Base-by-base conservation (phyloP, 805 yeast species). In the Danielia reshetovae region DNA sequence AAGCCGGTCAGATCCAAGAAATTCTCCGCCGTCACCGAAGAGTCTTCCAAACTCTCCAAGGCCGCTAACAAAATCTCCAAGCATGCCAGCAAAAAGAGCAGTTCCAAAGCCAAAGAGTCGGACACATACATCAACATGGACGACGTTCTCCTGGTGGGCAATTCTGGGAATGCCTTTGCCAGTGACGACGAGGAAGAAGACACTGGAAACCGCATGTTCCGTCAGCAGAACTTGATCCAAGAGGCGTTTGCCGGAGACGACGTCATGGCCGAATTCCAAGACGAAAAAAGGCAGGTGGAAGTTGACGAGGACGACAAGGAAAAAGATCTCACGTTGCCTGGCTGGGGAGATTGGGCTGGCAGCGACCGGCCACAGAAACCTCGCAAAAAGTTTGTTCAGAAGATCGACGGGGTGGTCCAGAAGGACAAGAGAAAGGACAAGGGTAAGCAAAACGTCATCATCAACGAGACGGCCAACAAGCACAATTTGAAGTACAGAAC, bases 341-440 rank as follows among this genome's bases (percentile, higher is more conserved):
- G 98, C 1, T 93, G 97, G 97, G 97, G 97, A 30, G 85, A 83
- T 28, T 93, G 98, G 98, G 84, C 90, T 8, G 96, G 96, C 24
- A 77, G 74, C 7, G 59, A 49, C 14, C 22, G 17, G 16, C 50
- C 53, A 27, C 60, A 51, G 38, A 54, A 46, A 12, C 65, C 66
- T 55, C 78, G 75, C 55, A 74, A 77, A 54, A 82, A 79, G 55
- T 70, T 83, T 36, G 70, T 81, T 23, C 77, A 83, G 49, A 85
- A 77, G 45, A 67, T 85, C 18, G 77, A 81, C 51, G 97, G 98
- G 30, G 79, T 88, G 32, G 81, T 76, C 24, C 71, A 73, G 22
- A 70, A 73, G 41, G 79, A 83, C 47, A 77, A 80, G 55, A 79
- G 98, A 59, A 74, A 70, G 56, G 97, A 93, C 59, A 81, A 79